Base-by-base conservation (phyloP, 2,329 filamentous ascomycete genomes). In the Pseudogymnoascus sp. region DNA sequence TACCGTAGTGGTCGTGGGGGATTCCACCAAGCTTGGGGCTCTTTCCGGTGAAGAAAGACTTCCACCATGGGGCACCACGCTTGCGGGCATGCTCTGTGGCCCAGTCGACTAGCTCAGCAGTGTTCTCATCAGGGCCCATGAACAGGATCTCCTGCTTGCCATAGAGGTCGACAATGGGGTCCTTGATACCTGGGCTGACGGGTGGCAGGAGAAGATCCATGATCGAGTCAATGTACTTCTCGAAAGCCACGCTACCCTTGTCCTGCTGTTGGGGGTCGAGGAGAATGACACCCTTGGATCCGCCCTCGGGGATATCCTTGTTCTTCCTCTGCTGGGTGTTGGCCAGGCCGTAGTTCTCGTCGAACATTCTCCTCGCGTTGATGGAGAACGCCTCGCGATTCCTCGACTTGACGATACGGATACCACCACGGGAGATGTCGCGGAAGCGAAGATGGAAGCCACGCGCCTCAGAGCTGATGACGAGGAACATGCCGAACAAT, bases 251-350 rank as follows among this genome's bases (percentile, higher is more conserved):
- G 58, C 83, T 84, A 16, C 89, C 89, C 78, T 93, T 95, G 76
- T 97, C 91, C 77, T 99, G 94, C 77, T 97, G 92, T 74, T 92
- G 88, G 66, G 91, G 86, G 75, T 99, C 93, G 41, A 99, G 85
- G 55, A 99, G 83, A 65, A 99, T 93, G 63, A 99, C 94, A 78
- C 94, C 94, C 80, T 99, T 99, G 71, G 93, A 96, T 62, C 94
- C 94, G 67, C 94, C 94, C 78, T 99, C 94, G 2, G 94, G 94
- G 61, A 99, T 99, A 72, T 99, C 94, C 81, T 99, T 99, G 83
- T 99, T 99, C 84, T 99, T 99, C 73, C 94, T 91, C 78, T 99
- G 94, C 77, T 99, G 94, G 0, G 94, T 99, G 77, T 95, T 97
- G 67, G 94, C 93, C 65, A 99, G 84, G 66, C 94, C 95, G 78